A percentile compares a stretch with the other conserved stretches of the same genome.
These are phyloP conservation scores for Talaromyces ruber DNA, from an alignment of 495 filamentous ascomycete genomes.

Conservation along the genomic window DNA sequence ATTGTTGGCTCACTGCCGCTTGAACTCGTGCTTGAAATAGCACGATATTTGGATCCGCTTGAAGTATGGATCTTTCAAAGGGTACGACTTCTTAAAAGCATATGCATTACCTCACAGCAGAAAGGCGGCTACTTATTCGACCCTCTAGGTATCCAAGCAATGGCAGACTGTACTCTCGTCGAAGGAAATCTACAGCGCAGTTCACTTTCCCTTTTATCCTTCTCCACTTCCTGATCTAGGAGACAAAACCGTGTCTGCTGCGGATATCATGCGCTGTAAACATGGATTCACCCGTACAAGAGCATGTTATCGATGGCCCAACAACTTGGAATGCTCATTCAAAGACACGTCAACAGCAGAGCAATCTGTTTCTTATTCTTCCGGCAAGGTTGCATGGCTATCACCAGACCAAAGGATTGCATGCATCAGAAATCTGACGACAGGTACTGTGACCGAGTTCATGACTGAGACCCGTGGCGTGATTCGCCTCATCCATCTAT, in stretches of 20 bases:
- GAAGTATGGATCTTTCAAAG: conserved; percentile 21
- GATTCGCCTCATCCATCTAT: background rate
- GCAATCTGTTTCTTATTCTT: background rate
- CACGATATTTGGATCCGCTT: conserved; percentile 12
- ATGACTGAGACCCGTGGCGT: background rate
- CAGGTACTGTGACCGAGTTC: background rate
- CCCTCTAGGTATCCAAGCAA: conserved; percentile 20
- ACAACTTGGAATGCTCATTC: background rate
- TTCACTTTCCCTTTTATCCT: conserved; percentile 11
- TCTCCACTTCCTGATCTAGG: background rate
- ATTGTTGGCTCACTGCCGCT: conserved; percentile 23
- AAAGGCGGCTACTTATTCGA: background rate
- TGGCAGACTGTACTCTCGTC: conserved; percentile 26
- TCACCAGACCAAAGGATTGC: background rate
- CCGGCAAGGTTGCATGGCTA: conserved; percentile 2
- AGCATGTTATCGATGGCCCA: background rate
- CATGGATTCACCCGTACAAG: background rate
- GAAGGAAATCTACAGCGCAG: conserved; percentile 6
- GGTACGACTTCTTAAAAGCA: too few relatives aligned
- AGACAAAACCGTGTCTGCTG: background rate
- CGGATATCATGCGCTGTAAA: background rate
- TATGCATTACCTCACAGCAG: background rate
- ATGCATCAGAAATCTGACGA: background rate
- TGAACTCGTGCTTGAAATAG: conserved; percentile 21
- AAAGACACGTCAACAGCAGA: background rate